Evolutionary conservation across 2,329 filamentous ascomycete species (phyloP).

Genomic region (Ophioceras dolichostomum): DNA sequence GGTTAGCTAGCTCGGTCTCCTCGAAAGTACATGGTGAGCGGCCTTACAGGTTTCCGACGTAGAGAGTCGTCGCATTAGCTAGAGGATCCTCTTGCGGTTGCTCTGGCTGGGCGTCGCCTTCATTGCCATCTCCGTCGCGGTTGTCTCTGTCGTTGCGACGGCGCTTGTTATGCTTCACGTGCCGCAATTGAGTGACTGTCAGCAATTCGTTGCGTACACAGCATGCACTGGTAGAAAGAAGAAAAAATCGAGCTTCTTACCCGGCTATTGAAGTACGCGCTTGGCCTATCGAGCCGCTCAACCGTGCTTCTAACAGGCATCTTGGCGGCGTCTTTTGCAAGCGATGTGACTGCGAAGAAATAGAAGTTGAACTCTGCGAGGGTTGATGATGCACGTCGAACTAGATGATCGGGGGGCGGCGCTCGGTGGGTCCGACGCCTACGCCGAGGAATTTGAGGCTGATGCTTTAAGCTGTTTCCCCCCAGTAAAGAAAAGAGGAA

Average conservation of each 20-base stretch:
- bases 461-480: neutral
- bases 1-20: neutral
- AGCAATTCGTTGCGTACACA: no score
- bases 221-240: no score
- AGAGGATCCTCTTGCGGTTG: conserved; percentile 65
- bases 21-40: no score
- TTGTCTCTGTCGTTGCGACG: conserved; percentile 46
- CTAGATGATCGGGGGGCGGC: no score
- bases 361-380: no score
- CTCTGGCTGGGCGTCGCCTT: conserved; percentile 31
- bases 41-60: conserved; percentile 87
- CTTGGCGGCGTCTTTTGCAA: no score
- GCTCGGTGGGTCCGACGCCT: no score
- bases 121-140: conserved; percentile 46
- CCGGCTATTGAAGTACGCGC: conserved; percentile 80
- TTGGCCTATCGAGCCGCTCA: conserved; percentile 85
- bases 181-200: no score
- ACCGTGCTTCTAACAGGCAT: conserved; percentile 64
- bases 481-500: no score
- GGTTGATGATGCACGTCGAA: no score
- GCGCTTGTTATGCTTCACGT: conserved; percentile 63
- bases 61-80: conserved; percentile 82
- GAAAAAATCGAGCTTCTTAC: no score
- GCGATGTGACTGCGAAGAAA: no score
- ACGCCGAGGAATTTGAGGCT: neutral